Conservation (phyloP, 2,329 filamentous ascomycete genomes). For the Grosmannia huntii region DNA sequence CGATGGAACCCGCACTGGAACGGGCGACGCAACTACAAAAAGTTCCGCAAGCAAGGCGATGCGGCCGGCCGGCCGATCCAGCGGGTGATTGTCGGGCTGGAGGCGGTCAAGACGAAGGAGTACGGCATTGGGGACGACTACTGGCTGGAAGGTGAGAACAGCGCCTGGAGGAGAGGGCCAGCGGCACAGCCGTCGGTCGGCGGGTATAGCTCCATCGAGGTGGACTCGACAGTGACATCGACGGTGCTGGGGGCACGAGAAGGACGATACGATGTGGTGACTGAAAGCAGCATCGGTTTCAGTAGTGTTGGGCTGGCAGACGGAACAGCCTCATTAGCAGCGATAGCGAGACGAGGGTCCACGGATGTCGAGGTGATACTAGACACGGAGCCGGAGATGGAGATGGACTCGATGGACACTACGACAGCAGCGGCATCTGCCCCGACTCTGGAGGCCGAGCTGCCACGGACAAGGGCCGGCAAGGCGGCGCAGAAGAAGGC, state of each 20-base stretch:
- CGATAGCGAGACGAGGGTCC: too few relatives aligned
- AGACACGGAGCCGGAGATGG: slow-evolving; percentile 11
- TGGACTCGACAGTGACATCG: slow-evolving; percentile 14
- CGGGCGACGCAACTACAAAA: slow-evolving; percentile 91
- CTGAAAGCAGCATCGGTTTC: neutral
- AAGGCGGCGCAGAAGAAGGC: slow-evolving; percentile 20
- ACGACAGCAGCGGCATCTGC: too few relatives aligned
- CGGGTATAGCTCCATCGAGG: neutral
- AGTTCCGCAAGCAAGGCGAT: slow-evolving; percentile 54
- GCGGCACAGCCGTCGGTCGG: neutral
- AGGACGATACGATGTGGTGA: neutral
- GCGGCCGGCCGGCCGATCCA: slow-evolving; percentile 26
- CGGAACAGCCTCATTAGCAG: too few relatives aligned
- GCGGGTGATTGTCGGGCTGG: slow-evolving; percentile 53
- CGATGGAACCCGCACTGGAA: slow-evolving; percentile 88
- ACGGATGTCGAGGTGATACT: slow-evolving; percentile 1
- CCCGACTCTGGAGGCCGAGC: slow-evolving; percentile 11
- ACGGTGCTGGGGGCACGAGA: slow-evolving; percentile 12
- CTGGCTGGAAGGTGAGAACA: slow-evolving; percentile 49
- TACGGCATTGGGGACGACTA: slow-evolving; percentile 67
- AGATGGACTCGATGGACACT: slow-evolving; percentile 10
- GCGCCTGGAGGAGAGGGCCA: neutral
- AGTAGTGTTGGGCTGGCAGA: neutral
- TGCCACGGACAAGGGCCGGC: slow-evolving; percentile 18
- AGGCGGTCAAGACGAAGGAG: slow-evolving; percentile 57